Evolutionary conservation across 495 filamentous ascomycete genomes (phyloP).

Genomic region (Oidiodendron maius): DNA sequence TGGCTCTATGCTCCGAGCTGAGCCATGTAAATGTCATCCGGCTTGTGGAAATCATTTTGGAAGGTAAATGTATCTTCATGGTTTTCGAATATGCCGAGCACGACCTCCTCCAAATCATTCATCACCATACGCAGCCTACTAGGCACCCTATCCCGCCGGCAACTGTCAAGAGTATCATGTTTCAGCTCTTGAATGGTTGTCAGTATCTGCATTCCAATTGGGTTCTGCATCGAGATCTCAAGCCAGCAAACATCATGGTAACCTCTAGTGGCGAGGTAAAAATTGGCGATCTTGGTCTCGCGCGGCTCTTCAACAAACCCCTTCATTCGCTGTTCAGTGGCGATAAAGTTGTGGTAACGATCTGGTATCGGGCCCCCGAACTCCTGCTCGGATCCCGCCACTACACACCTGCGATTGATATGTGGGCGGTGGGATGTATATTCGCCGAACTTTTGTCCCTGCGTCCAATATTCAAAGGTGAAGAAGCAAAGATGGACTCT

Average conservation of each 20-base stretch:
- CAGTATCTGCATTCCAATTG: conserved; percentile 95
- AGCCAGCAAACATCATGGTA: conserved; percentile 98
- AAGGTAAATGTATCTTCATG: conserved; percentile 99
- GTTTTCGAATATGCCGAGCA: conserved; percentile 99
- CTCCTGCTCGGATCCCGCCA: conserved; percentile 84
- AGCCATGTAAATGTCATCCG: conserved; percentile 85
- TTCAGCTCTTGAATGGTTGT: conserved; percentile 88
- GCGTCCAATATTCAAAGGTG: conserved; percentile 95
- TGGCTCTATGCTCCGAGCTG: conserved; percentile 96
- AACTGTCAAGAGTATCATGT: conserved; percentile 87
- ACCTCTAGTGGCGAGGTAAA: conserved; percentile 84
- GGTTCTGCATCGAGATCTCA: conserved; percentile 95
- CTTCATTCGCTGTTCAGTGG: conserved; percentile 85
- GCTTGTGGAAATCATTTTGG: conserved; percentile 91
- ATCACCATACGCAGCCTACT: conserved; percentile 88
- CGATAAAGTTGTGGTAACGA: conserved; percentile 98
- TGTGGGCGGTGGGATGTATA: conserved; percentile 98
- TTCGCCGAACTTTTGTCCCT: conserved; percentile 91
- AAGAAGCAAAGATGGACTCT: conserved; percentile 97
- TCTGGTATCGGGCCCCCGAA: conserved; percentile 98
- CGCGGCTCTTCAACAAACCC: conserved; percentile 89
- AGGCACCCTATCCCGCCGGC: conserved; percentile 80
- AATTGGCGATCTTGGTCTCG: conserved; percentile 89
- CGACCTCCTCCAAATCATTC: conserved; percentile 95
- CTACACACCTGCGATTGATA: conserved; percentile 93